phyloP scores from a whole-genome alignment of 2,329 filamentous ascomycete species.

The Pseudogymnoascus sp. region DNA sequence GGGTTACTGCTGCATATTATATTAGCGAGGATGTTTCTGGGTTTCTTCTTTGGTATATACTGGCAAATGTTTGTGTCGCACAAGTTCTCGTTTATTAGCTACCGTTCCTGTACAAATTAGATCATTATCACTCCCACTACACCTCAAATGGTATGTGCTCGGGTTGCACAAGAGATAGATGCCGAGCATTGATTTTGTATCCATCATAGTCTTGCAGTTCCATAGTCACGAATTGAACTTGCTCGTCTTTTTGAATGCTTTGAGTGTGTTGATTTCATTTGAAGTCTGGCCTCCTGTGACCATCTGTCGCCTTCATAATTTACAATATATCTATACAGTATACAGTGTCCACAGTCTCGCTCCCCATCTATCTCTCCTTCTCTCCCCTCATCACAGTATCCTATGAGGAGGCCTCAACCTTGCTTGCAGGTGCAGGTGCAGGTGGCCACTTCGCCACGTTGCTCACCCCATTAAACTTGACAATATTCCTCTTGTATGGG shows the following conservation, averaged over 20 bases:
- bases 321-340: slow-evolving; percentile 7
- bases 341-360: slow-evolving; percentile 3
- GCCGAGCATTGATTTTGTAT: neutral
- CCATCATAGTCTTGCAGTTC: neutral
- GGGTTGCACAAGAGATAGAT: neutral
- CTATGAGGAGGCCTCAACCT: neutral
- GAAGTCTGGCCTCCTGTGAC: neutral
- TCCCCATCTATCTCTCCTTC: neutral
- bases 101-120: slow-evolving; percentile 1
- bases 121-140: neutral
- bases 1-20: neutral
- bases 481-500: slow-evolving; percentile 82
- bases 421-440: neutral
- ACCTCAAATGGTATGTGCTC: neutral
- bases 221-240: neutral
- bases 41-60: neutral
- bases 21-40: neutral
- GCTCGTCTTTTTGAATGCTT: neutral
- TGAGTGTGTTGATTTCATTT: slow-evolving; percentile 7
- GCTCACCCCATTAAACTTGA: slow-evolving; percentile 57
- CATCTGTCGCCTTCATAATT: neutral
- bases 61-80: neutral
- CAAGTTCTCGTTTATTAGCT: neutral
- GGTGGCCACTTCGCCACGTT: slow-evolving; percentile 22
- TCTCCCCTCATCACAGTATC: neutral